Evolutionary conservation across 1,139 yeast species (phyloP).

Genomic region (Geotrichum klebahnii): DNA sequence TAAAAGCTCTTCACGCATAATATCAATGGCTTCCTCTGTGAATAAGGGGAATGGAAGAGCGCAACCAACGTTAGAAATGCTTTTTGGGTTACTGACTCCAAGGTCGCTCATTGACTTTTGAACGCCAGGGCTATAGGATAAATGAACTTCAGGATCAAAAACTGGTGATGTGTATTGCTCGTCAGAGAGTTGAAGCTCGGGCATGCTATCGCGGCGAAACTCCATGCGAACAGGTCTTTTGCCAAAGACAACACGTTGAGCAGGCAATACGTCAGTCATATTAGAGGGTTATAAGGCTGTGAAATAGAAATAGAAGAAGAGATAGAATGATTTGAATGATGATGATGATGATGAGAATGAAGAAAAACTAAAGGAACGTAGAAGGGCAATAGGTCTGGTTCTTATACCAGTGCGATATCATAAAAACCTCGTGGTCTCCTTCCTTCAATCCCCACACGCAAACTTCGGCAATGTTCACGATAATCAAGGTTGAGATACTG

Average conservation of each 20-base stretch:
- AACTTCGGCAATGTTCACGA: too few species aligned
- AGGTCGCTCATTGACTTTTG: conserved; percentile 12
- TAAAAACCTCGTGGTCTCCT: too few species aligned
- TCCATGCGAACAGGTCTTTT: conserved; percentile 8
- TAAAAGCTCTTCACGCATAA: conserved; percentile 53
- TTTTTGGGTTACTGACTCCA: conserved; percentile 13
- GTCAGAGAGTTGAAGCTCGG: conserved; percentile 14
- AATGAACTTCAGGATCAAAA: conserved; percentile 14
- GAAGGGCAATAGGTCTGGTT: too few species aligned
- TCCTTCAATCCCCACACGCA: too few species aligned
- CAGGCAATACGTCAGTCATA: too few species aligned
- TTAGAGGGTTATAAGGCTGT: too few species aligned
- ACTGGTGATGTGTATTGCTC: not conserved
- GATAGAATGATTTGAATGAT: too few species aligned
- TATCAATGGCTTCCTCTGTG: conserved; percentile 52
- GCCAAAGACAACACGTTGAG: conserved; percentile 10
- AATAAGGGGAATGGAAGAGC: conserved; percentile 50
- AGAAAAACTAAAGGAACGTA: too few species aligned
- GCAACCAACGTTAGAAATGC: conserved; percentile 33
- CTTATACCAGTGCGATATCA: too few species aligned
- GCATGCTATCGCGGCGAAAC: conserved; percentile 18
- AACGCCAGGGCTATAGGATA: conserved; percentile 13
- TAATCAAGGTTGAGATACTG: too few species aligned
- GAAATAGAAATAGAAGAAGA: too few species aligned
- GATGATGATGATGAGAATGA: too few species aligned